These are phyloP conservation scores for Silene vulgaris DNA, from an alignment of 179 eudicot species.

Conservation along the genomic window DNA sequence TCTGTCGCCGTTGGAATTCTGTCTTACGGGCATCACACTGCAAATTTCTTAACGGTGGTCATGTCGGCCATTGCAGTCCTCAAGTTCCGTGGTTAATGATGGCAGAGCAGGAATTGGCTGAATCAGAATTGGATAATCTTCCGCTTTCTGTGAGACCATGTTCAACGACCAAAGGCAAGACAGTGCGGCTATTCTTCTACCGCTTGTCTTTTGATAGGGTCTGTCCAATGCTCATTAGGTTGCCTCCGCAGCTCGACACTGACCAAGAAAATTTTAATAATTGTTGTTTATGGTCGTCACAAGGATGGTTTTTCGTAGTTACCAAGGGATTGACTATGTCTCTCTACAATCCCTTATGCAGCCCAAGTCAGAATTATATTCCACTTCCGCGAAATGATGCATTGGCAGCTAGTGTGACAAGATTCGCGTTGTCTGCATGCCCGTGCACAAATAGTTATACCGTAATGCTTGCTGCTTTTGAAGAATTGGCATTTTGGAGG, in stretches of 20 bases:
- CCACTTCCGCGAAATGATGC: too few relatives aligned
- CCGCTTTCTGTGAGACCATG: background rate
- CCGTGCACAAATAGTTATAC: too few relatives aligned
- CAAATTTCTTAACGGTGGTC: background rate
- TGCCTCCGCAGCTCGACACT: background rate
- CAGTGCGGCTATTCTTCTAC: conserved; percentile 6
- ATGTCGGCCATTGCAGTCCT: background rate
- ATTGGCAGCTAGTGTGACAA: too few relatives aligned
- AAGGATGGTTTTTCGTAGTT: too few relatives aligned
- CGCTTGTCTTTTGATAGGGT: conserved; percentile 4
- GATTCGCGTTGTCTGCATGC: too few relatives aligned
- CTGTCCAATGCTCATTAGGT: background rate
- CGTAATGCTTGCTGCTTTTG: too few relatives aligned
- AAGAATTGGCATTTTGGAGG: too few relatives aligned
- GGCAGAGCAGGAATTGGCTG: background rate
- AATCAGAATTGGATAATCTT: background rate
- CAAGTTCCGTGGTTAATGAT: conserved; percentile 15
- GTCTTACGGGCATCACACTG: background rate
- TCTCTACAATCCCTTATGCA: too few relatives aligned
- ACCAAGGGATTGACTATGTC: too few relatives aligned
- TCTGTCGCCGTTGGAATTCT: background rate
- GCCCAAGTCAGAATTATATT: too few relatives aligned
- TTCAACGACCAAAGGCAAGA: background rate
- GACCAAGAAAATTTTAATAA: background rate
- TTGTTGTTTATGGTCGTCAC: background rate